phyloP scores from a whole-genome alignment of 1,139 yeast species.

The Hansenula sp. region DNA sequence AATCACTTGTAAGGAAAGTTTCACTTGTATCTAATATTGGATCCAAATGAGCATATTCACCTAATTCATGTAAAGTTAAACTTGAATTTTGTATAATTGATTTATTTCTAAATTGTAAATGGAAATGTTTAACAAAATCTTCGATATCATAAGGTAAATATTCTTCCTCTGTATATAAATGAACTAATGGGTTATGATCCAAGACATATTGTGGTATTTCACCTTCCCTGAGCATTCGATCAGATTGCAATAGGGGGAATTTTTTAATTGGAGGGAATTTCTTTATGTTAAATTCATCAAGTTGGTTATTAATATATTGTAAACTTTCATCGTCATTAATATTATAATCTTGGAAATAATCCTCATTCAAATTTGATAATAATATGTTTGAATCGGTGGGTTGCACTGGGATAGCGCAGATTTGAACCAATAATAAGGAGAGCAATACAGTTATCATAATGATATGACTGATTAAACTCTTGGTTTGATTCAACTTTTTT shows the following conservation, averaged over 20 bases:
- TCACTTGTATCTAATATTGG: slow-evolving; percentile 20
- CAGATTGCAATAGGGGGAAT: slow-evolving; percentile 16
- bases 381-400: too few species aligned
- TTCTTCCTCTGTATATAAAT: slow-evolving; percentile 82
- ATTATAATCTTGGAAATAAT: slow-evolving; percentile 14
- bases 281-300: not conserved
- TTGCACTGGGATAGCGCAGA: too few species aligned
- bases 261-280: slow-evolving; percentile 23
- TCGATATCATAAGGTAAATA: slow-evolving; percentile 82
- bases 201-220: slow-evolving; percentile 73
- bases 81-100: slow-evolving; percentile 24
- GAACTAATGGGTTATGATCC: slow-evolving; percentile 76
- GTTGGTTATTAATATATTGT: slow-evolving; percentile 4
- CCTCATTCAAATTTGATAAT: slow-evolving; percentile 4
- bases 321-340: slow-evolving; percentile 6
- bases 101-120: slow-evolving; percentile 44
- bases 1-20: slow-evolving; percentile 58
- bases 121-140: slow-evolving; percentile 64
- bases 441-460: too few species aligned
- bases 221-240: slow-evolving; percentile 39
- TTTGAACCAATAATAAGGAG: too few species aligned
- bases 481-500: too few species aligned
- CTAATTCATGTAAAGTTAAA: slow-evolving; percentile 21
- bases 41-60: slow-evolving; percentile 17
- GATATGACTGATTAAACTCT: too few species aligned